Evolutionary conservation across 495 filamentous ascomycete species (phyloP), one percentile per base, ranked within the genome.

Genomic region (Choiromyces venosus): DNA sequence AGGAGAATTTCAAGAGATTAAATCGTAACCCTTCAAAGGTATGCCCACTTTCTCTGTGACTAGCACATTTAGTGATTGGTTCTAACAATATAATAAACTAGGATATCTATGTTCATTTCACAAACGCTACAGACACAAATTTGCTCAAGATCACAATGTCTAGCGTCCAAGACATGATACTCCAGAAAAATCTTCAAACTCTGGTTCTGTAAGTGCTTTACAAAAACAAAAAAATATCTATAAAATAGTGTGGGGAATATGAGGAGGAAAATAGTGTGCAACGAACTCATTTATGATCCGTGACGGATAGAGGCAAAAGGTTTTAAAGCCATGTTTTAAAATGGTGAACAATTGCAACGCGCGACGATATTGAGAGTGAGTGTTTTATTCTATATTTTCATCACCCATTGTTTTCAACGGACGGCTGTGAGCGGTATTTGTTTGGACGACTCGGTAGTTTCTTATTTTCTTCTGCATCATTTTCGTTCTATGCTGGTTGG

Each of bases 151-250:
- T 94, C 77, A 99, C 95, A 36, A 99, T 99, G 95, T 87, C 88
- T 70, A 96, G 92, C 37, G 95, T 99, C 42, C 95, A 98, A 81
- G 95, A 99, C 82, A 99, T 98, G 91, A 98, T 99, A 83, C 94
- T 99, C 78, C 95, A 99, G 85, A 91, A 93, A 83, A 99, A 99
- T 83, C 86, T 99, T 72, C 92, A 97, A 84, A 90, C 91, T 81
- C 85, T 99, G 78, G 96, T 99, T 80, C 88, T 98, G 85, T 99
- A 88, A 61, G 52, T 61, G 52, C 25, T 29, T 61, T 61, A 9
- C 4, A 25, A 61, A 61, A 29, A 25, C n/a, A 29, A 21, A 21
- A 10, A 29, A 61, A 14, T 29, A 29, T 61, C 19, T 61, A 12
- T 7, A n/a, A 10, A 10, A 25, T 2, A 29, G 52, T 61, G 52